Conservation (phyloP, 2,329 filamentous ascomycete species). For the Rhinocladiella similis region DNA sequence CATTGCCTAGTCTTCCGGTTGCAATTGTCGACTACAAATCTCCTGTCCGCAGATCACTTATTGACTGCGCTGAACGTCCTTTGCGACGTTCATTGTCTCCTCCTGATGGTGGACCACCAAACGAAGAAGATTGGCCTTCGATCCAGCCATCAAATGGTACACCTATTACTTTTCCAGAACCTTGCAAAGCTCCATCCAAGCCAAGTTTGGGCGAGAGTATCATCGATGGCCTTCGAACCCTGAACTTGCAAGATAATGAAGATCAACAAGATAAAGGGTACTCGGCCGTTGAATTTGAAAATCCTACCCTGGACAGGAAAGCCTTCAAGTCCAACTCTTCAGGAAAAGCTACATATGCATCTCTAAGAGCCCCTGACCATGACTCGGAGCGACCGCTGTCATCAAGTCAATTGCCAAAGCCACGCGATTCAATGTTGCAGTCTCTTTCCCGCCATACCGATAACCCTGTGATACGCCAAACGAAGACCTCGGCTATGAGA, state of each 20-base stretch:
- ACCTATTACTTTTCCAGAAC: background rate
- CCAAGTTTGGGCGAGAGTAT: slow-evolving; percentile 26
- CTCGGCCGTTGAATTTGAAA: background rate
- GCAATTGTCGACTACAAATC: slow-evolving; percentile 26
- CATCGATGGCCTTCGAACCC: slow-evolving; percentile 23
- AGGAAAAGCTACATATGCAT: too few species aligned
- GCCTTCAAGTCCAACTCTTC: background rate
- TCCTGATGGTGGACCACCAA: slow-evolving; percentile 3
- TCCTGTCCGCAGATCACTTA: slow-evolving; percentile 30
- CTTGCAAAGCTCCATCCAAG: slow-evolving; percentile 9
- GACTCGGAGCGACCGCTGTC: slow-evolving; percentile 12
- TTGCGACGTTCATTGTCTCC: slow-evolving; percentile 29
- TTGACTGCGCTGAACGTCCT: slow-evolving; percentile 33
- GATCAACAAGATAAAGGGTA: background rate
- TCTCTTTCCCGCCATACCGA: slow-evolving; percentile 19
- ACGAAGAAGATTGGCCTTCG: slow-evolving; percentile 34
- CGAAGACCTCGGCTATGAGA: slow-evolving; percentile 20
- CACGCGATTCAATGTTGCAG: slow-evolving; percentile 22
- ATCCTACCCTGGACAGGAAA: background rate
- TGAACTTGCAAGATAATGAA: slow-evolving; percentile 20
- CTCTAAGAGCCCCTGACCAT: background rate
- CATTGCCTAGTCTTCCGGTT: slow-evolving; percentile 33
- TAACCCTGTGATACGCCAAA: slow-evolving; percentile 13
- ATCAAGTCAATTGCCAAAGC: slow-evolving; percentile 22
- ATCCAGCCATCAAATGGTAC: slow-evolving; percentile 22